Percentiles rank a stretch among this genome's conserved stretches.
These are phyloP conservation scores for Cordyceps cateniannulata DNA, from an alignment of 2,329 filamentous ascomycete genomes.

Conservation along the genomic window DNA sequence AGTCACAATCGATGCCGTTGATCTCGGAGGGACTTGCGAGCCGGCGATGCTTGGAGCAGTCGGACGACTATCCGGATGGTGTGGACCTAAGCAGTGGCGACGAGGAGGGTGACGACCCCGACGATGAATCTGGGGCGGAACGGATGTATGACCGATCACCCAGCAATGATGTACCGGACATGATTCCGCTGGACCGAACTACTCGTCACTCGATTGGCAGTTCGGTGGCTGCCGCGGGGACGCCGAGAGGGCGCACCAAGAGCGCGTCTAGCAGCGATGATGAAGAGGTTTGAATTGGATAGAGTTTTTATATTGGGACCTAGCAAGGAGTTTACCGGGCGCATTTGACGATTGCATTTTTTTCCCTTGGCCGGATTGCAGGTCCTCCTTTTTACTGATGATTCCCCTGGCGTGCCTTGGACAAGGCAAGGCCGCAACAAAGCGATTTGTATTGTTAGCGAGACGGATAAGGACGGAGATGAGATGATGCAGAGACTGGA, in stretches of 20 bases:
- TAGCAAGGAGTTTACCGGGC: constrained; percentile 7
- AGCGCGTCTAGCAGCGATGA: constrained; percentile 21
- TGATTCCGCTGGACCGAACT: neutral
- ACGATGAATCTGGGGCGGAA: constrained; percentile 24
- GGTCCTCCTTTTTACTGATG: neutral
- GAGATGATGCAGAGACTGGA: neutral
- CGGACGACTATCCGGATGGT: constrained; percentile 35
- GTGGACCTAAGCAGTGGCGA: constrained; percentile 36
- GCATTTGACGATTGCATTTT: neutral
- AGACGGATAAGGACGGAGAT: neutral
- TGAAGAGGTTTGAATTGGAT: constrained; percentile 1
- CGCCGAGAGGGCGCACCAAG: constrained; percentile 24
- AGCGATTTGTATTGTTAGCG: neutral
- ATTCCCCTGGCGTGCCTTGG: neutral
- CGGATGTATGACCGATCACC: constrained; percentile 25
- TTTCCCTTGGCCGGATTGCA: neutral
- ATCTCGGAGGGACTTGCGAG: constrained; percentile 26
- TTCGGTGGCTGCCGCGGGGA: constrained; percentile 27
- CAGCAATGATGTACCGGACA: constrained; percentile 11
- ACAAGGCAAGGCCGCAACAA: neutral
- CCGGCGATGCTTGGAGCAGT: constrained; percentile 29
- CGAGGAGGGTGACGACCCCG: constrained; percentile 34
- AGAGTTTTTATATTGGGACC: neutral
- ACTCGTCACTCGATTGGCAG: constrained; percentile 23
- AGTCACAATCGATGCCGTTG: constrained; percentile 17